Conservation (phyloP, 169 alveolate species). For the Plasmodium fragile region DNA sequence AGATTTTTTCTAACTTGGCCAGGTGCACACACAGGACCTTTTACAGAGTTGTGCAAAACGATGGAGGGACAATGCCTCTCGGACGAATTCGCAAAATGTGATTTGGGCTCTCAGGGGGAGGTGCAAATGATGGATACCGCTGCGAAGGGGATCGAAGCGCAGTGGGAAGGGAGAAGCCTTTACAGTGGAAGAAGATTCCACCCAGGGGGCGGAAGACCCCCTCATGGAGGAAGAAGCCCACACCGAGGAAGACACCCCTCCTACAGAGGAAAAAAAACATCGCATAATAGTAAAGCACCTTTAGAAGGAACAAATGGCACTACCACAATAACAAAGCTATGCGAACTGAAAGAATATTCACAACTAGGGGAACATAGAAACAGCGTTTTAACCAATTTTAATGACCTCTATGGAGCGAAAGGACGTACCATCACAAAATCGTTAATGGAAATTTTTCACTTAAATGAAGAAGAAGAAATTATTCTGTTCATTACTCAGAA, state of each 20-base stretch:
- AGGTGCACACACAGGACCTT: not conserved
- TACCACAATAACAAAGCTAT: not conserved
- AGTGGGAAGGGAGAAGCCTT: not conserved
- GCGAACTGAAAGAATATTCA: slow-evolving; percentile 33
- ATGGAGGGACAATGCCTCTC: not conserved
- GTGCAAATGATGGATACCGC: not conserved
- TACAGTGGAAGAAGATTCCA: not conserved
- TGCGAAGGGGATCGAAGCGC: not conserved
- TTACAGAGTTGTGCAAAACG: not conserved
- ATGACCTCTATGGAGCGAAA: slow-evolving; percentile 33
- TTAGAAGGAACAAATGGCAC: not conserved
- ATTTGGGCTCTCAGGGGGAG: not conserved
- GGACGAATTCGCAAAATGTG: not conserved
- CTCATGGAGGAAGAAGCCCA: not conserved
- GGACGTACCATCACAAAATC: slow-evolving; percentile 34
- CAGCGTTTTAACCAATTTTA: not conserved
- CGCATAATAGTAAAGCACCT: too few relatives aligned
- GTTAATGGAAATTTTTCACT: slow-evolving; percentile 7
- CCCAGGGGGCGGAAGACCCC: not conserved
- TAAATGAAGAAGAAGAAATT: slow-evolving; percentile 8
- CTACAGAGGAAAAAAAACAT: not conserved
- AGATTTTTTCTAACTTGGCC: not conserved
- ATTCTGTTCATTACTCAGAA: slow-evolving; percentile 20
- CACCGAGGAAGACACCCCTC: not conserved
- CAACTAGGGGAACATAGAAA: slow-evolving; percentile 38